Percentiles rank a stretch among this genome's conserved stretches.
Evolutionary conservation across 768 basidiomycete genomes (phyloP).

Genomic region (Pleurotus eryngii): DNA sequence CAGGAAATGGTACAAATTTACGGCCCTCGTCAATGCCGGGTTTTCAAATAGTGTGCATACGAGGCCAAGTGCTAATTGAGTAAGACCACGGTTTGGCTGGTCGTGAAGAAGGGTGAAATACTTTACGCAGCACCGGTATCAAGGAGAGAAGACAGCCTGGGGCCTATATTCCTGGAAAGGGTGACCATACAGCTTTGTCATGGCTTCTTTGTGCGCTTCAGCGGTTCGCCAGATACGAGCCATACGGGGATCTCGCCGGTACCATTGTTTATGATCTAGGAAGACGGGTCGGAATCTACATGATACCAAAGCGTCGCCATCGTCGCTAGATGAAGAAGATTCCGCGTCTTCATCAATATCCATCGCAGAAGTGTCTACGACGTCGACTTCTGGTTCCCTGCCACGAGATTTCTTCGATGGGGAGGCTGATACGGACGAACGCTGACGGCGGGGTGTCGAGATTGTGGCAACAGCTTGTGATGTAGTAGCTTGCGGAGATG

Average conservation of each 20-base stretch:
- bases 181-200: slow-evolving; percentile 10
- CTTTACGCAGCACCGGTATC: background rate
- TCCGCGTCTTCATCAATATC: slow-evolving; percentile 8
- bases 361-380: background rate
- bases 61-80: too few species aligned
- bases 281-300: slow-evolving; percentile 48
- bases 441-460: background rate
- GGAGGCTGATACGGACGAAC: background rate
- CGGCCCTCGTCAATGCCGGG: background rate
- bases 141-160: background rate
- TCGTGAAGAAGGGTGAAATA: too few species aligned
- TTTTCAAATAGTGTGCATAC: too few species aligned
- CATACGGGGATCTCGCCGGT: slow-evolving; percentile 34
- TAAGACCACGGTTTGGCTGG: too few species aligned
- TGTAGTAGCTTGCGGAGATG: background rate
- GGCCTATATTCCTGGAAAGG: slow-evolving; percentile 6
- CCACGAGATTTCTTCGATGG: background rate
- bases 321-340: slow-evolving; percentile 4
- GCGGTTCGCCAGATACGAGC: slow-evolving; percentile 25
- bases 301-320: slow-evolving; percentile 11
- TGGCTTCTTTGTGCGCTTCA: slow-evolving; percentile 16
- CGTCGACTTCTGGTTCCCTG: background rate
- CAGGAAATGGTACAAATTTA: too few species aligned
- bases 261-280: slow-evolving; percentile 49
- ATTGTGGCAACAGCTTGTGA: too few species aligned